These are phyloP conservation scores for Nannochloropsis oceanica DNA, from an alignment of 108 stramenopile species.

Conservation along the genomic window DNA sequence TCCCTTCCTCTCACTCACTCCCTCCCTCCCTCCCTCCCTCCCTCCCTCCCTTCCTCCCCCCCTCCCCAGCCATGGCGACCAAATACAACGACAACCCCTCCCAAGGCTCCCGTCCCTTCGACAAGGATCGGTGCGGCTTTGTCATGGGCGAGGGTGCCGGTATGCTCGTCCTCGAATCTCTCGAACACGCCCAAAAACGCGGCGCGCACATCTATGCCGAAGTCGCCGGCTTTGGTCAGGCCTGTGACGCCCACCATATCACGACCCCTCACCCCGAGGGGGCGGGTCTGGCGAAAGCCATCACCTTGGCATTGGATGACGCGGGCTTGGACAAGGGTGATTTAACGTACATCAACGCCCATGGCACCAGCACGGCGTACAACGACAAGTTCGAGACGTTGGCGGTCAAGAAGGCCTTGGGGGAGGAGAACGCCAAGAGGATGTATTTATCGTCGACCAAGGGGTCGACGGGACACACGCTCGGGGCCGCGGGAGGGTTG, in stretches of 20 bases:
- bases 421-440: background rate
- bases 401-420: background rate
- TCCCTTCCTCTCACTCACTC: background rate
- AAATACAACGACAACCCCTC: constrained; percentile 64
- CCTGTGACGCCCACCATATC: constrained; percentile 87
- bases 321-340: constrained; percentile 60
- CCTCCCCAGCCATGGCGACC: constrained; percentile 56
- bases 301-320: constrained; percentile 65
- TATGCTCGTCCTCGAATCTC: constrained; percentile 63
- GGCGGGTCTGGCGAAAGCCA: constrained; percentile 63
- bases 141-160: constrained; percentile 95
- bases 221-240: constrained; percentile 61
- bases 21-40: no score
- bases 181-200: constrained; percentile 64
- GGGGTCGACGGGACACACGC: constrained; percentile 77
- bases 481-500: constrained; percentile 84
- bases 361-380: constrained; percentile 89
- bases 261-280: constrained; percentile 81
- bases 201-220: constrained; percentile 80
- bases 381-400: constrained; percentile 82
- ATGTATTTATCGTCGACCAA: constrained; percentile 78
- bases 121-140: constrained; percentile 73
- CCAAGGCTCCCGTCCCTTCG: constrained; percentile 71
- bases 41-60: background rate
- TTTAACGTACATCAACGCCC: constrained; percentile 83